These are phyloP conservation scores for Evansstolkia leycettana DNA, from an alignment of 495 filamentous ascomycete species.

Conservation along the genomic window DNA sequence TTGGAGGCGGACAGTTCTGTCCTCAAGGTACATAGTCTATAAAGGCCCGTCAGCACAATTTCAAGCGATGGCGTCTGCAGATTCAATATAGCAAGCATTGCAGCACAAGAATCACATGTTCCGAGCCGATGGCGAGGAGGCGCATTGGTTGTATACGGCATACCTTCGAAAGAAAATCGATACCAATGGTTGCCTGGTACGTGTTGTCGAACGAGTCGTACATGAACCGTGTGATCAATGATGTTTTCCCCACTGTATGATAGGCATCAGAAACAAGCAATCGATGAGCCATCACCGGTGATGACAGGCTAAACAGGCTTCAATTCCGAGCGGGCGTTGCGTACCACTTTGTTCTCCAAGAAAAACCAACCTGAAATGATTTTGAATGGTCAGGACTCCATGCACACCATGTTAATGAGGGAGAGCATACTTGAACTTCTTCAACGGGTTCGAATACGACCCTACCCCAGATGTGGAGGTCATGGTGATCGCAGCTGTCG, in stretches of 20 bases:
- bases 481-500: slow-evolving; percentile 30
- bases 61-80: too few species aligned
- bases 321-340: slow-evolving; percentile 6
- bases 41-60: not conserved
- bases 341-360: slow-evolving; percentile 96
- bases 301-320: too few species aligned
- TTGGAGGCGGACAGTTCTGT: slow-evolving; percentile 91
- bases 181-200: slow-evolving; percentile 98
- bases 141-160: slow-evolving; percentile 1
- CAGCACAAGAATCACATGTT: too few species aligned
- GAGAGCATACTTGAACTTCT: slow-evolving; percentile 89
- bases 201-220: slow-evolving; percentile 99
- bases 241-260: slow-evolving; percentile 86
- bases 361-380: slow-evolving; percentile 69
- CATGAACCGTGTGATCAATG: slow-evolving; percentile 98
- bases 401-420: not conserved
- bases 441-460: slow-evolving; percentile 96
- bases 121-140: not conserved
- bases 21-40: slow-evolving; percentile 98
- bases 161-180: slow-evolving; percentile 98
- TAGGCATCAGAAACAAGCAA: slow-evolving; percentile 7
- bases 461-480: slow-evolving; percentile 51
- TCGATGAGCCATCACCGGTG: not conserved
- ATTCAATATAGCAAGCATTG: too few species aligned
- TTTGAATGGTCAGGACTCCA: not conserved